These are phyloP conservation scores for Corylus avellana DNA, from an alignment of 306 rosid species.

Conservation along the genomic window DNA sequence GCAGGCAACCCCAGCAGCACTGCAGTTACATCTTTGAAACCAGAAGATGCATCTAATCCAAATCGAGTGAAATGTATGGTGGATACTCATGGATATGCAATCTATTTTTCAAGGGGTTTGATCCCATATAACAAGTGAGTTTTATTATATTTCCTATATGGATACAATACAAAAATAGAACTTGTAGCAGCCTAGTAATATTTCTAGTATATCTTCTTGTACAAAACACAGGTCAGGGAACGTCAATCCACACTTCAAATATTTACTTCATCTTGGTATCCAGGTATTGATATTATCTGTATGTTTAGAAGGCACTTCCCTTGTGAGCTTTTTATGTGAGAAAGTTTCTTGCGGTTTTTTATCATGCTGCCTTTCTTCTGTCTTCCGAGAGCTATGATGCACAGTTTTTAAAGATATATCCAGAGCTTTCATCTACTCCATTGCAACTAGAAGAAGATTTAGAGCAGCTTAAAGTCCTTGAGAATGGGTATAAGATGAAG, in stretches of 20 bases:
- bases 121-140: slow-evolving; percentile 90
- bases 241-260: slow-evolving; percentile 61
- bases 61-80: slow-evolving; percentile 91
- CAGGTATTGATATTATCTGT: slow-evolving; percentile 43
- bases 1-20: slow-evolving; percentile 94
- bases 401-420: slow-evolving; percentile 60
- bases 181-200: not conserved
- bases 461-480: slow-evolving; percentile 97
- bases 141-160: not conserved
- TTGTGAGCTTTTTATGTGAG: not conserved
- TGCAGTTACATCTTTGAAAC: slow-evolving; percentile 82
- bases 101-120: slow-evolving; percentile 91
- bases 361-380: not conserved
- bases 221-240: slow-evolving; percentile 65
- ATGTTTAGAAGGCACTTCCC: not conserved
- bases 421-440: slow-evolving; percentile 67
- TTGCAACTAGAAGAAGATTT: slow-evolving; percentile 95
- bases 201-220: slow-evolving; percentile 20
- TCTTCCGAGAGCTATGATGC: slow-evolving; percentile 74
- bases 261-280: slow-evolving; percentile 71
- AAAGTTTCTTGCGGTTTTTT: slow-evolving; percentile 4
- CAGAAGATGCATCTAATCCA: slow-evolving; percentile 80
- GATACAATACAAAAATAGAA: not conserved
- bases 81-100: slow-evolving; percentile 75
- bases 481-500: slow-evolving; percentile 95